A percentile compares a stretch with the other conserved stretches of the same genome.
Conservation (phyloP, 75 land plant genomes). For the Ceratopteris richardii region DNA sequence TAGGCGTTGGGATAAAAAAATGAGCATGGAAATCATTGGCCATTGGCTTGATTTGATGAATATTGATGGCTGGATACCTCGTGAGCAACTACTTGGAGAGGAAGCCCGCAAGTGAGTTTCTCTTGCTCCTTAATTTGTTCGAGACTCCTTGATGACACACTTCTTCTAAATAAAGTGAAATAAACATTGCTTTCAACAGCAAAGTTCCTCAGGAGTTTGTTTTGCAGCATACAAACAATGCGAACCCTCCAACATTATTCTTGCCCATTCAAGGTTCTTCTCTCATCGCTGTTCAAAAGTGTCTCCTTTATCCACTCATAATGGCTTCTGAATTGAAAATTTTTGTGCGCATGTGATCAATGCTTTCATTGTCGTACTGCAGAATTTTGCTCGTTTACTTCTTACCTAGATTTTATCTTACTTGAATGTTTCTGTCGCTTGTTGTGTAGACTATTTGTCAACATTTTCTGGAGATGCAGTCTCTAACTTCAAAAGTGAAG, state of each 20-base stretch:
- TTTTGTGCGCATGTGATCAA: too few relatives aligned
- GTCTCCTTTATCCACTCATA: too few relatives aligned
- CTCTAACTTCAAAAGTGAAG: constrained; percentile 28
- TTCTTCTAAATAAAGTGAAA: too few relatives aligned
- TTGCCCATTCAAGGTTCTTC: constrained; percentile 62
- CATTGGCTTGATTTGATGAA: constrained; percentile 98
- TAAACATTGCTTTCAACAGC: constrained; percentile 48
- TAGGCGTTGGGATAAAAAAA: constrained; percentile 86
- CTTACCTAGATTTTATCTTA: too few relatives aligned
- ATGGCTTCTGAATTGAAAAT: too few relatives aligned
- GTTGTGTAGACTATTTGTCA: constrained; percentile 39
- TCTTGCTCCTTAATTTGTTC: neutral
- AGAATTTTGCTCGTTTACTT: too few relatives aligned
- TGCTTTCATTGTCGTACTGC: too few relatives aligned
- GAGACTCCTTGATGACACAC: neutral
- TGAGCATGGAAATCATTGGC: constrained; percentile 83
- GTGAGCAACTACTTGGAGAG: constrained; percentile 90
- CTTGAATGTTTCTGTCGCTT: too few relatives aligned
- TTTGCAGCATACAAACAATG: constrained; percentile 80
- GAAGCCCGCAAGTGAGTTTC: constrained; percentile 97
- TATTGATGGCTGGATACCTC: constrained; percentile 97
- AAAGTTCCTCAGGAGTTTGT: constrained; percentile 96
- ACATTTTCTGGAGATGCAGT: constrained; percentile 32
- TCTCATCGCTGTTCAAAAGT: too few relatives aligned
- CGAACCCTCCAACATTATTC: constrained; percentile 91